Base-by-base conservation (phyloP, 2,329 filamentous ascomycete genomes). In the Exophiala viscosa region DNA sequence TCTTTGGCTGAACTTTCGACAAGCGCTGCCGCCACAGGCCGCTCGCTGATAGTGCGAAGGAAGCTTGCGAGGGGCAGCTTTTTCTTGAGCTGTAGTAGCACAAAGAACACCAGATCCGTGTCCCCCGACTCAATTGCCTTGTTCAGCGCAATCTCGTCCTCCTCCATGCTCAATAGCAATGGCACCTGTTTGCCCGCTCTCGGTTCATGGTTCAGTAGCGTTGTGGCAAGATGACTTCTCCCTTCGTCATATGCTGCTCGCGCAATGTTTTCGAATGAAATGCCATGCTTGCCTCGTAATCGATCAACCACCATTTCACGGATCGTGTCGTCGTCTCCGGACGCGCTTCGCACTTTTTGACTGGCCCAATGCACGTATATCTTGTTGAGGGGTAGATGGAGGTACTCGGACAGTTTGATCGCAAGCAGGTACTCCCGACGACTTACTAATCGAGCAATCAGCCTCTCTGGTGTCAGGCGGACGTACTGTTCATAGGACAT, bases 341-440 rank as follows among this genome's bases (percentile, higher is more conserved):
- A 80, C 0, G 91, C 91, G 2, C 87, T 76, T 20, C 90, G 87
- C 3, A 97, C 92, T 69, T 97, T 99, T 66, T 93, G 86, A 14
- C 87, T 92, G 1, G 93, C 93, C 93, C 93, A 99, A 67, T 96
- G 91, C 1, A 96, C 90, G 64, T 96, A 96, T 54, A 99, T 95
- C 48, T 85, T 83, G 68, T 95, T 90, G 0, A 90, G 87, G 0
- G 92, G 86, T 3, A 99, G 78, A 54, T 86, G 87, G 2, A 99
- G 76, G 67, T 95, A 96, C 36, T 89, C 85, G 0, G 92, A 91
- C 42, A 99, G 83, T 43, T 90, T 87, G 15, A 99, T 80, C 0
- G 93, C 92, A 3, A 99, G 79, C 1, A 96, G 78, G 67, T 97
- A 96, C 67, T 97, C 89, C 63, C 90, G 87, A 9, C 93, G 85